A percentile compares a stretch with the other conserved stretches of the same genome.
These are phyloP conservation scores for Phaffia tasmanica DNA, from an alignment of 768 basidiomycete species.

Conservation along the genomic window DNA sequence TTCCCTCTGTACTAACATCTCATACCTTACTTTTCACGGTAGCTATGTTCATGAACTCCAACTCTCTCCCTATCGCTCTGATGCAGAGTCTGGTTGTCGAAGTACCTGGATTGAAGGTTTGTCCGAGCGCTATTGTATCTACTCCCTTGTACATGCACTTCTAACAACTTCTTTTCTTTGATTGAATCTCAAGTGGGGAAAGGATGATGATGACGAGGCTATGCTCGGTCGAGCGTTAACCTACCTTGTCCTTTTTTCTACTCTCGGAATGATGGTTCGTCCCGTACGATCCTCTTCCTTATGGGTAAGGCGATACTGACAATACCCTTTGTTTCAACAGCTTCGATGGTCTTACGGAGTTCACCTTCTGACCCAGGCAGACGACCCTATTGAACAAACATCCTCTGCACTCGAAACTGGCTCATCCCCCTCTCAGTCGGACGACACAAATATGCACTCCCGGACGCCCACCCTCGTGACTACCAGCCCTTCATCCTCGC, in stretches of 20 bases:
- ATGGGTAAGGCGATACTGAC: not conserved
- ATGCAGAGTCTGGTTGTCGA: constrained; percentile 78
- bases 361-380: constrained; percentile 53
- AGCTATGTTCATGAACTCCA: constrained; percentile 65
- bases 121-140: not conserved
- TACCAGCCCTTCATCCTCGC: not conserved
- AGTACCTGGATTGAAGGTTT: constrained; percentile 57
- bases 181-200: constrained; percentile 47
- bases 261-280: constrained; percentile 82
- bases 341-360: constrained; percentile 68
- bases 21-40: no score
- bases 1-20: constrained; percentile 41
- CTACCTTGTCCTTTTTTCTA: constrained; percentile 84
- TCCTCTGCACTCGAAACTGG: constrained; percentile 6
- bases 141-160: not conserved
- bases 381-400: constrained; percentile 8
- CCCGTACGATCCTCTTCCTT: not conserved
- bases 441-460: not conserved
- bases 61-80: constrained; percentile 85
- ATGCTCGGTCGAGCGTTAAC: constrained; percentile 87
- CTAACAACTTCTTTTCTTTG: not conserved
- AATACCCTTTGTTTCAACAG: no score
- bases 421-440: not conserved
- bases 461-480: not conserved
- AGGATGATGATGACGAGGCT: constrained; percentile 65